These are phyloP conservation scores for Paraphoma sp. DNA, from an alignment of 2,329 filamentous ascomycete species.

Conservation along the genomic window DNA sequence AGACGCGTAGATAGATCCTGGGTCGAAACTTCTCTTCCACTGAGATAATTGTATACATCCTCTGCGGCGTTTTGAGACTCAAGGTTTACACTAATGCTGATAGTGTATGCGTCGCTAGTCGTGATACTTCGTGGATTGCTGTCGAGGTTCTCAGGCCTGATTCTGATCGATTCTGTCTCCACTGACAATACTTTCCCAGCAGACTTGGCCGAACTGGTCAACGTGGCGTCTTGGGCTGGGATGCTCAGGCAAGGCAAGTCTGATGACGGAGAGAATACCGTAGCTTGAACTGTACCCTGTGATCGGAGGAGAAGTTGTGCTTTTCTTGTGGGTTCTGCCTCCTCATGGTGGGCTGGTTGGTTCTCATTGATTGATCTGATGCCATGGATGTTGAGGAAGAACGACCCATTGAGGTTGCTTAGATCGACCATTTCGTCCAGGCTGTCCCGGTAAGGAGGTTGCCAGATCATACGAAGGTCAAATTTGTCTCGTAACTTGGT, in stretches of 20 bases:
- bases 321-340: constrained; percentile 2
- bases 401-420: constrained; percentile 23
- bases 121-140: neutral
- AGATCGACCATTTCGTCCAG: constrained; percentile 34
- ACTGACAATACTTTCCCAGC: constrained; percentile 3
- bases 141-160: constrained; percentile 23
- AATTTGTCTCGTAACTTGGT: neutral
- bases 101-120: constrained; percentile 7
- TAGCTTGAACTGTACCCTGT: constrained; percentile 7
- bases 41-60: constrained; percentile 33
- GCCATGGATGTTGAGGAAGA: constrained; percentile 22
- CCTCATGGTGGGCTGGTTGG: neutral
- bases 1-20: constrained; percentile 18
- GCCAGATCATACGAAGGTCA: constrained; percentile 25
- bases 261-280: constrained; percentile 8
- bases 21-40: constrained; percentile 4
- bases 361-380: constrained; percentile 10
- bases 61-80: constrained; percentile 19
- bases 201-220: constrained; percentile 8
- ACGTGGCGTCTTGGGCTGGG: constrained; percentile 2
- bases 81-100: constrained; percentile 31
- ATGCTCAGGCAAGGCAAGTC: neutral
- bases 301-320: constrained; percentile 8
- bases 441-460: constrained; percentile 23
- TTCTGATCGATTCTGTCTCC: constrained; percentile 17